phyloP scores from a whole-genome alignment of 225 moss, liverwort and hornwort genomes.

The Ulota crispa region DNA sequence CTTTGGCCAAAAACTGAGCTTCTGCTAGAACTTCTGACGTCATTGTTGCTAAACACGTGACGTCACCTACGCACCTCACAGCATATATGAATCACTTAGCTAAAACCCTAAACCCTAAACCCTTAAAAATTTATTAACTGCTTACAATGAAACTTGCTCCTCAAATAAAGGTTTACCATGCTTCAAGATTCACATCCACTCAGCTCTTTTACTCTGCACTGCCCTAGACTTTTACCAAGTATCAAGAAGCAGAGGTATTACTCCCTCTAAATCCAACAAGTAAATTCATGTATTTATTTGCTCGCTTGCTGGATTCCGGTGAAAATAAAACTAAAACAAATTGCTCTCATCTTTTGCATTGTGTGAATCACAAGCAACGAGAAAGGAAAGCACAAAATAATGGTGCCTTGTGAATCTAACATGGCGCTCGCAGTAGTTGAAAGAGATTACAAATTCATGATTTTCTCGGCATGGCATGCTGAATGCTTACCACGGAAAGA shows the following conservation, averaged over 20 bases:
- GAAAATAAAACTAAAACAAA: background rate
- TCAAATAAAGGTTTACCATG: background rate
- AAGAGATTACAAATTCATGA: background rate
- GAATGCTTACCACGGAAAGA: background rate
- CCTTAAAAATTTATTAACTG: background rate
- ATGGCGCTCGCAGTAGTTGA: background rate
- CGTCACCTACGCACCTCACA: slow-evolving; percentile 59
- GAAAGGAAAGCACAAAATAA: background rate
- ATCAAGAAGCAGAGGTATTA: background rate
- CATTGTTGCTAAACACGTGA: slow-evolving; percentile 89
- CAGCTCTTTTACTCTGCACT: background rate
- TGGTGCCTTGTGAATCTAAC: background rate
- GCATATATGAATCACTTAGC: background rate
- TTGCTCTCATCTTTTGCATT: background rate
- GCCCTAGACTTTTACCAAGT: background rate
- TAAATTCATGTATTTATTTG: background rate
- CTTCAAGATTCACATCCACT: slow-evolving; percentile 13
- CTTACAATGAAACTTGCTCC: background rate
- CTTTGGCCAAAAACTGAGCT: slow-evolving; percentile 94
- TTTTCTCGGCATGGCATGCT: slow-evolving; percentile 2
- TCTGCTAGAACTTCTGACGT: slow-evolving; percentile 63
- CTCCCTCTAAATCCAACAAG: background rate
- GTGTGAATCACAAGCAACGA: background rate
- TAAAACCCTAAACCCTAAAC: slow-evolving; percentile 33
- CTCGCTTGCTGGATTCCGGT: background rate